Base-by-base conservation (phyloP, 208 protist species). In the Acanthamoeba triangularis region DNA sequence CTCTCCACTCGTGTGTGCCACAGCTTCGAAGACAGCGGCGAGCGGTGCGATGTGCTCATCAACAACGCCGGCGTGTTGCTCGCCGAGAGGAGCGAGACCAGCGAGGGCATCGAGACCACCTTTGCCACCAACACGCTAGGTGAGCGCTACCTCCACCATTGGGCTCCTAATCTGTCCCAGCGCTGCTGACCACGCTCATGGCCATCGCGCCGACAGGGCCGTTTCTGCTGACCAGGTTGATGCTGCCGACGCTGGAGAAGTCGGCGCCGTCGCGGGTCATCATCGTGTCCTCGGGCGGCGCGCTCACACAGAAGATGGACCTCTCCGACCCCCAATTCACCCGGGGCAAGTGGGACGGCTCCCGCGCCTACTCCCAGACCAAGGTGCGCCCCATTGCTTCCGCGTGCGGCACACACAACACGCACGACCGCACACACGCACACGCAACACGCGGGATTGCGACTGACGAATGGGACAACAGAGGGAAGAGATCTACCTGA, bases 291-390 rank as follows among this genome's bases (percentile, higher is more conserved):
- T 84, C 65, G 14, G 90, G 69, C 28, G 90, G 90, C 25, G 56
- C 56, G 59, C 74, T 87, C 65, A 94, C 90, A 4, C 65, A 94
- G n/a, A 94, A 85, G 74, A 35, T 94, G 65, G 90, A 94, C 56
- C 41, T 94, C 41, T 41, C n/a, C 16, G 67, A 94, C 37, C 69
- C 69, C 13, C 47, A 88, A 25, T 88, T 88, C n/a, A 35, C 80
- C 25, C 6, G 56, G n/a, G 52, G 80, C 80, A 88, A 88, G 59
- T 94, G 59, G 59, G 90, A 94, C 41, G 90, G 90, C 49, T 10
- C 65, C 37, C 41, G 30, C 11, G 90, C 90, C 69, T 94, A 94
- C 90, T 16, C 90, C 14, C 90, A 82, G n/a, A 94, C 59, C 65
- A 94, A 94, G 47, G 88, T 76, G 13, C 23, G 13, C 44, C 37